These are phyloP conservation scores for Oryza brachyantha DNA, from an alignment of 176 grass and related monocot species.

Conservation along the genomic window DNA sequence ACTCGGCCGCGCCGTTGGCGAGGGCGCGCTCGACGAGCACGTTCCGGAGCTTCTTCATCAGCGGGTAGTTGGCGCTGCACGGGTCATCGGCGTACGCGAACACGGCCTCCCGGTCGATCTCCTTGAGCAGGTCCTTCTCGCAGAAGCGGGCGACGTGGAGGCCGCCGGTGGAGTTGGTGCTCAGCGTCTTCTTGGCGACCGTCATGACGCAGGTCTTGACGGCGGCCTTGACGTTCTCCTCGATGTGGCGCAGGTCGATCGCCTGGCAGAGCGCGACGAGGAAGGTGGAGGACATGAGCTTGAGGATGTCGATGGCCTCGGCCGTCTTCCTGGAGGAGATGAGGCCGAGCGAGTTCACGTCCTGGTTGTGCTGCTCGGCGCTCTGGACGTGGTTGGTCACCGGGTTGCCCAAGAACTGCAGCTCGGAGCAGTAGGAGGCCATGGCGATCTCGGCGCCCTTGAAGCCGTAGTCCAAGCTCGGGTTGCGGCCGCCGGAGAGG, in stretches of 20 bases:
- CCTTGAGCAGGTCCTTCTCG: neutral
- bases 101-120: neutral
- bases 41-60: neutral
- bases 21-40: neutral
- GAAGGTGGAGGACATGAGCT: slow-evolving; percentile 71
- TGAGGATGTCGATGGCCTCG: slow-evolving; percentile 72
- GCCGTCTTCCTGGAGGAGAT: slow-evolving; percentile 74
- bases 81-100: neutral
- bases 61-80: neutral
- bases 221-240: slow-evolving; percentile 12
- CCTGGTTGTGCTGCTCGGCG: slow-evolving; percentile 88
- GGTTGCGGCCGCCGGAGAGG: slow-evolving; percentile 70
- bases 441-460: slow-evolving; percentile 90
- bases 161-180: neutral
- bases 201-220: neutral
- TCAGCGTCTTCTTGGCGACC: neutral
- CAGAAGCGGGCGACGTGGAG: slow-evolving; percentile 1
- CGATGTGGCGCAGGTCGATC: slow-evolving; percentile 20
- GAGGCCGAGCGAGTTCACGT: slow-evolving; percentile 76
- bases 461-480: slow-evolving; percentile 84
- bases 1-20: neutral
- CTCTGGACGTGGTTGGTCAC: slow-evolving; percentile 91
- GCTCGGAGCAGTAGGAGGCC: slow-evolving; percentile 77
- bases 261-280: slow-evolving; percentile 17
- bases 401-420: slow-evolving; percentile 75